These are phyloP conservation scores for Vigna radiata DNA, from an alignment of 306 rosid species.

Conservation along the genomic window DNA sequence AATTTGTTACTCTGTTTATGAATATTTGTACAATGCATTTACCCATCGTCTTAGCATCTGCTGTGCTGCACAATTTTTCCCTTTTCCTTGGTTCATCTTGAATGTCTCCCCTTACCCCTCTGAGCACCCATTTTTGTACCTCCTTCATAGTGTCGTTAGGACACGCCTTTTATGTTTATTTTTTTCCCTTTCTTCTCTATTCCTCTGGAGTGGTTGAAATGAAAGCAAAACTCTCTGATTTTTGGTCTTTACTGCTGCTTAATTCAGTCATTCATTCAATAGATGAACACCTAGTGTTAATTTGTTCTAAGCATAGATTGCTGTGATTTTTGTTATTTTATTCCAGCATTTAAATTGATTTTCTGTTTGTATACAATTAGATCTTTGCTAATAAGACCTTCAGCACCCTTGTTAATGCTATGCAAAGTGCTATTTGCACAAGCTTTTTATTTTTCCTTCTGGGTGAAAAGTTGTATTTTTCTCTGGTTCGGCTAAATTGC, in stretches of 20 bases:
- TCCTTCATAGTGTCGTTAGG: not conserved
- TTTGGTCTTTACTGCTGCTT: too few species aligned
- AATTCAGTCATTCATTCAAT: too few species aligned
- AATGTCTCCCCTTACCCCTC: not conserved
- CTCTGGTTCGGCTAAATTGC: too few species aligned
- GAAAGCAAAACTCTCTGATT: constrained; percentile 12
- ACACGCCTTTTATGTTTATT: not conserved
- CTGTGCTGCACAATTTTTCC: not conserved
- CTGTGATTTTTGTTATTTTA: constrained; percentile 2
- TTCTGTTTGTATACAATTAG: not conserved
- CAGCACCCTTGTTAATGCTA: constrained; percentile 7
- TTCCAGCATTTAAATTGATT: constrained; percentile 4
- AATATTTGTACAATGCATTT: not conserved
- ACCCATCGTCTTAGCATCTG: constrained; percentile 21
- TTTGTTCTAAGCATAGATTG: constrained; percentile 10
- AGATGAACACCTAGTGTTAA: too few species aligned
- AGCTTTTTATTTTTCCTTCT: not conserved
- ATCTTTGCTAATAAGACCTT: constrained; percentile 14
- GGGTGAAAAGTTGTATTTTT: too few species aligned
- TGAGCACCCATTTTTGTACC: not conserved
- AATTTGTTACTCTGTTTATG: not conserved
- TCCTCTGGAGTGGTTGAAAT: not conserved
- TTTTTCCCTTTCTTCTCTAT: not conserved
- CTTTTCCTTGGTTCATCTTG: not conserved
- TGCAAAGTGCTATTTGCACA: constrained; percentile 6